Evolutionary conservation across 345 rosid species (phyloP), one percentile per base, ranked within the genome.

Genomic region (Pseudoturritis turrita): DNA sequence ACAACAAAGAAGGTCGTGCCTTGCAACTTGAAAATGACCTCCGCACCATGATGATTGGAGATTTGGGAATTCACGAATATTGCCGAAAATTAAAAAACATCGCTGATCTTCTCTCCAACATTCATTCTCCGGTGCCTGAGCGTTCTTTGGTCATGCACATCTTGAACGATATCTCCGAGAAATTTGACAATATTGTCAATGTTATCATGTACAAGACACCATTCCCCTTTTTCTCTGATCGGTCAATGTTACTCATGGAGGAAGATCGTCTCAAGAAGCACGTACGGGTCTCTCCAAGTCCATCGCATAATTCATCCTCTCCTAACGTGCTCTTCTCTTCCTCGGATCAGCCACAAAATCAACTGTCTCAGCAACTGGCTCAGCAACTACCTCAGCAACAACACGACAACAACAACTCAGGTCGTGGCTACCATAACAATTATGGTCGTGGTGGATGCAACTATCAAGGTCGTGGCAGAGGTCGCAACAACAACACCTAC

Each of bases 31-130:
- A 37, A 0, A 58, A 58, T 3, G 63, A 58, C 0, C 46, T 58
- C 1, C 15, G 15, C 1, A 21, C 10, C 0, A 19, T 4, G 15
- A 6, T 10, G 1, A 58, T 36, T 0, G 46, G 31, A 0, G 18
- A 58, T 22, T 5, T 57, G 2, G 2, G 12, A 0, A 6, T 58
- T 0, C 63, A 58, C 0, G 44, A 18, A 0, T 58, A 36, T 0
- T 58, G 31, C 3, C 2, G 2, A 0, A 33, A 58, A 4, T 0
- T 58, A 3, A 58, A 58, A 19, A 6, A 10, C 4, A 2, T 22
- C 10, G 6, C 46, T 0, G 46, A 58, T 6, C 25, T 37, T 0
- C 29, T 37, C 0, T 1, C 31, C 1, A 36, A 58, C 12, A 12
- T 37, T 6, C 17, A 21, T 1, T 36, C 44, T 0, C 18, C 4